Evolutionary conservation across 73 alveolate species (phyloP), one percentile per base, ranked within the genome.

Genomic region (Tetrahymena elliotti): DNA sequence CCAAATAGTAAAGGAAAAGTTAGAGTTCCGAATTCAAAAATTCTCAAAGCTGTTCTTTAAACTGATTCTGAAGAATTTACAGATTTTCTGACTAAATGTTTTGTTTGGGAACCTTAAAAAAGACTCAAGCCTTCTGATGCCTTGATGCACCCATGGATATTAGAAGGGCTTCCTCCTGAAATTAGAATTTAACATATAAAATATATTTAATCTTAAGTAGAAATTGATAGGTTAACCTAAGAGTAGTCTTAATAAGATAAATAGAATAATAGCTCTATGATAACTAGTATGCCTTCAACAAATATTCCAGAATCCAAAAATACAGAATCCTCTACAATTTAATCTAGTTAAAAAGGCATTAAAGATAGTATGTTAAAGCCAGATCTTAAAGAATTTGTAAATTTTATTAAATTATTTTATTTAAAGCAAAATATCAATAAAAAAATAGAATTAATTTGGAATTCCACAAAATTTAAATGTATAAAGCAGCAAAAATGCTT

Each of bases 61-160:
- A 94, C 96, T 22, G 95, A 84, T 6, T 88, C 93, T 41, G 82
- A 93, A 4, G 96, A 94, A 9, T 92, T 94, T 22, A 92, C 93
- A 13, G 96, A 94, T 92, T 94, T 98, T 82, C 94, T 98, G 15
- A 93, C 93, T 24, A 84, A 68, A 41, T 98, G 99, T 41, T 95
- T 98, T 22, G 97, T 96, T 52, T 98, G 99, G 99, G 97, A 96
- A 93, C 99, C 98, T 31, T 94, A 84, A 38, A 93, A 97, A 22
- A 97, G 99, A 93, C 24, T 98, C 93, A 95, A 97, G 13, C 98
- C 99, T 9, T 95, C 94, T 33, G 98, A 95, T 84, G 99, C 99
- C 0, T 93, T 98, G 53, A 53, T 92, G 94, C 99, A 98, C 93
- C 97, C 97, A 34, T 98, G 99, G 99, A 97, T 98, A 38, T 93